Evolutionary conservation across 2,329 filamentous ascomycete genomes (phyloP), one percentile per base, ranked within the genome.

Genomic region (Fusarium sp.): DNA sequence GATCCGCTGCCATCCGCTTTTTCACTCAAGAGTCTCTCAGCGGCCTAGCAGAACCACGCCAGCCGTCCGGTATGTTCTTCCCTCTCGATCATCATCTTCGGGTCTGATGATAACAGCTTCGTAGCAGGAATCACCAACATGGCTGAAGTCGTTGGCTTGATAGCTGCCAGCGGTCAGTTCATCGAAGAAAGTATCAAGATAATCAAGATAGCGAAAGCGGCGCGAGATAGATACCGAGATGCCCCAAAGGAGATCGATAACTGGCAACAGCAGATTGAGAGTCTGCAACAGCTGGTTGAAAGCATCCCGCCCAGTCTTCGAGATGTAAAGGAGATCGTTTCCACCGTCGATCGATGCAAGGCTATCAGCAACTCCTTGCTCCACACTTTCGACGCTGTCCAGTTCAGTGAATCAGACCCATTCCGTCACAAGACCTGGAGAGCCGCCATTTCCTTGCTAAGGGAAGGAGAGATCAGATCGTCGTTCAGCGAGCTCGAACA

Each of bases 381-480:
- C 0, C 34, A n/a, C 0, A 38, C 18, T 0, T n/a, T n/a, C 3
- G 18, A 38, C 0, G 5, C 5, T 2, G 4, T 38, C 6, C 3
- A 38, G 3, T 38, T n/a, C 34, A n/a, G 3, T 12, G 34, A 38
- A 38, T n/a, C 34, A 38, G 34, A 38, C 34, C n/a, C 18, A 1
- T 0, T 2, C 34, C 18, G 6, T 3, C 16, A 38, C 34, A 38
- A 38, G 18, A n/a, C 34, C 10, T 38, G 34, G 18, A n/a, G 34
- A n/a, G 18, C 34, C 18, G 18, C 34, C 18, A 5, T 38, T 7
- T 38, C 34, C 5, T n/a, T 38, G 1, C 18, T 38, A 1, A 38
- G n/a, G 18, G 34, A 38, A 38, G 16, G 3, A 8, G 34, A n/a
- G 6, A 38, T 38, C 18, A 38, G 34, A n/a, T 38, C 34, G 3